Percentiles rank a stretch among this genome's conserved stretches.
Conservation (phyloP, 116 monocot genomes). For the Posidonia oceanica region DNA sequence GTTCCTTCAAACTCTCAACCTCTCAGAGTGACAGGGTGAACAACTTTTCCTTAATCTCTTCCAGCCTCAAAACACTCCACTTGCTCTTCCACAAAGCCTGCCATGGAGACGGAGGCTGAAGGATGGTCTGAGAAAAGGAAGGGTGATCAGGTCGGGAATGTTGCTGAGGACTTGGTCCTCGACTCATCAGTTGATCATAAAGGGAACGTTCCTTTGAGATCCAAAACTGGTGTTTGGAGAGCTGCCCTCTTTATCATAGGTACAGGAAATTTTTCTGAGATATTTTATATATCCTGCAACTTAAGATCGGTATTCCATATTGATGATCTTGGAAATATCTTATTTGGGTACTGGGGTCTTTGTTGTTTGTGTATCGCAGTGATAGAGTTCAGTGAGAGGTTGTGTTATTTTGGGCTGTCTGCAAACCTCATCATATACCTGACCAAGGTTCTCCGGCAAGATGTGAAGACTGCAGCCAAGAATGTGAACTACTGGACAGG, state of each 20-base stretch:
- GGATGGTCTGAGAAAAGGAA: neutral
- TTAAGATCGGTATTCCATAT: neutral
- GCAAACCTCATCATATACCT: slow-evolving; percentile 78
- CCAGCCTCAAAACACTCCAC: neutral
- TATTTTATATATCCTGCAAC: neutral
- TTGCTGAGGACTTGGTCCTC: slow-evolving; percentile 31
- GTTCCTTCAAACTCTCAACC: slow-evolving; percentile 2
- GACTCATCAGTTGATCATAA: slow-evolving; percentile 63
- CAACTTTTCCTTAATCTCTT: neutral
- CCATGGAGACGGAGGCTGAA: neutral
- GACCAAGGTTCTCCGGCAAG: slow-evolving; percentile 65
- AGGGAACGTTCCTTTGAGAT: slow-evolving; percentile 46
- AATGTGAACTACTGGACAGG: slow-evolving; percentile 79
- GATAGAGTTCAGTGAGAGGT: slow-evolving; percentile 80
- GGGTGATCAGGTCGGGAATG: slow-evolving; percentile 7
- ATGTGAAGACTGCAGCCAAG: slow-evolving; percentile 62
- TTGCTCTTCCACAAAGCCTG: neutral
- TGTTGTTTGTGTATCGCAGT: slow-evolving; percentile 11
- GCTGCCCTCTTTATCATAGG: slow-evolving; percentile 81
- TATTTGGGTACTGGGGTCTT: neutral
- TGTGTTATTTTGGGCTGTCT: slow-evolving; percentile 64
- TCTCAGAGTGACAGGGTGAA: neutral
- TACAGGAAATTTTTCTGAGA: slow-evolving; percentile 1
- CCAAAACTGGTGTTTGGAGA: slow-evolving; percentile 70
- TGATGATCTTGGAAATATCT: no score